Conservation (phyloP, 2,329 filamentous ascomycete species). For the Zarea fungicola region DNA sequence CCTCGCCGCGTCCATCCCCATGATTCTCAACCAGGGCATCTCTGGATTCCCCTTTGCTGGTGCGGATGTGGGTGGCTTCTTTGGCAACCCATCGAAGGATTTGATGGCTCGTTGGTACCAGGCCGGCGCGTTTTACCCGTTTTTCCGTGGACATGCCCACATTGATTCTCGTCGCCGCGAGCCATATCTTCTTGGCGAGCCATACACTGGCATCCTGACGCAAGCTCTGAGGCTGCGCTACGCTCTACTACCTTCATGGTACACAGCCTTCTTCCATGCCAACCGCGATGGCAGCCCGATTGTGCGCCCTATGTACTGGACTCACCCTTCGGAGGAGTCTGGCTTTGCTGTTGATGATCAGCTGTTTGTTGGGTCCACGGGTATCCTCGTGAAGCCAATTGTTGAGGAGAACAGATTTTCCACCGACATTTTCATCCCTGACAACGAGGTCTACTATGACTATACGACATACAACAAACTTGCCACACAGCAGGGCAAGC, state of each 20-base stretch:
- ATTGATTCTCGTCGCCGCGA: conserved; percentile 93
- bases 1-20: conserved; percentile 81
- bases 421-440: conserved; percentile 79
- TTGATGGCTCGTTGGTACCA: conserved; percentile 95
- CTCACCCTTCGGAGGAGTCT: conserved; percentile 76
- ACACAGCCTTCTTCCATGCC: conserved; percentile 92
- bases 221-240: conserved; percentile 86
- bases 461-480: conserved; percentile 85
- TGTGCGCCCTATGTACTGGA: conserved; percentile 87
- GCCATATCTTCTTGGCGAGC: conserved; percentile 81
- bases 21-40: conserved; percentile 90
- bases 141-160: conserved; percentile 95
- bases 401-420: conserved; percentile 68
- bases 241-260: conserved; percentile 86
- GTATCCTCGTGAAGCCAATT: conserved; percentile 88
- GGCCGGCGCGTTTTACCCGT: conserved; percentile 92
- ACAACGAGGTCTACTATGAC: conserved; percentile 87
- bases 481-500: conserved; percentile 62
- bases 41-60: conserved; percentile 91
- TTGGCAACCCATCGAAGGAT: conserved; percentile 92
- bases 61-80: conserved; percentile 96
- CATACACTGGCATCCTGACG: conserved; percentile 80
- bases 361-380: conserved; percentile 82
- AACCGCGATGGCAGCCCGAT: conserved; percentile 80
- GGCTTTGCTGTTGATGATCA: conserved; percentile 92